Conservation (phyloP, 768 basidiomycete species). For the Leccinellum albellum region DNA sequence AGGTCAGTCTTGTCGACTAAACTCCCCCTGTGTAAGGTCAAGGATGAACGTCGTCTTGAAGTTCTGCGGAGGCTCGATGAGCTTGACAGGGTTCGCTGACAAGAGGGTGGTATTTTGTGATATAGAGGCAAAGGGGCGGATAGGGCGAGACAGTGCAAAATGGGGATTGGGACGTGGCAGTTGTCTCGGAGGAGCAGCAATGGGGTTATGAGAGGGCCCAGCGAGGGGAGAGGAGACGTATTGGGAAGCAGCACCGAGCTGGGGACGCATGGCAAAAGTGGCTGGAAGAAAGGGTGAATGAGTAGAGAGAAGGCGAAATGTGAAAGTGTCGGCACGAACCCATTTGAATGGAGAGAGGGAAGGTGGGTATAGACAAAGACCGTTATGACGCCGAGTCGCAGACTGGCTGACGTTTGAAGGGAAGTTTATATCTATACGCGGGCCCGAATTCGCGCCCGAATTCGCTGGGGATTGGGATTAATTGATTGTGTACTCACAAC, state of each 20-base stretch:
- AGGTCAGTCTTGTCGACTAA: conserved; percentile 61
- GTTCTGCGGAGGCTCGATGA: conserved; percentile 77
- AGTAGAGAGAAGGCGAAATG: neutral
- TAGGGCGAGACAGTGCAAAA: conserved; percentile 70
- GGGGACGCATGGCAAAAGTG: conserved; percentile 33
- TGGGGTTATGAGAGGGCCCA: conserved; percentile 31
- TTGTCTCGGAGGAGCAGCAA: conserved; percentile 31
- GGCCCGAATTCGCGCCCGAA: conserved; percentile 22
- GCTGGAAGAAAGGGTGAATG: conserved; percentile 23
- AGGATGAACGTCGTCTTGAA: conserved; percentile 68
- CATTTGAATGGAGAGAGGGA: conserved; percentile 29
- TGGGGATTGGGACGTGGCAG: conserved; percentile 43
- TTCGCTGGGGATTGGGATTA: conserved; percentile 25
- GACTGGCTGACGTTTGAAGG: conserved; percentile 27
- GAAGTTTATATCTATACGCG: conserved; percentile 18
- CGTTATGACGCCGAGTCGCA: conserved; percentile 29
- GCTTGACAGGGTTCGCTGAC: conserved; percentile 55
- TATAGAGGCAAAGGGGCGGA: conserved; percentile 75
- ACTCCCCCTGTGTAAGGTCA: conserved; percentile 79
- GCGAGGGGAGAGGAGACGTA: conserved; percentile 65
- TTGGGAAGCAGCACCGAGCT: conserved; percentile 31
- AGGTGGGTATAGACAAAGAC: conserved; percentile 15
- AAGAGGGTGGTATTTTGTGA: conserved; percentile 20
- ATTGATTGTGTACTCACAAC: neutral
- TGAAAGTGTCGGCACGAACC: conserved; percentile 27